These are phyloP conservation scores for Microcyclosporella mali DNA, from an alignment of 2,329 filamentous ascomycete genomes.

Conservation along the genomic window DNA sequence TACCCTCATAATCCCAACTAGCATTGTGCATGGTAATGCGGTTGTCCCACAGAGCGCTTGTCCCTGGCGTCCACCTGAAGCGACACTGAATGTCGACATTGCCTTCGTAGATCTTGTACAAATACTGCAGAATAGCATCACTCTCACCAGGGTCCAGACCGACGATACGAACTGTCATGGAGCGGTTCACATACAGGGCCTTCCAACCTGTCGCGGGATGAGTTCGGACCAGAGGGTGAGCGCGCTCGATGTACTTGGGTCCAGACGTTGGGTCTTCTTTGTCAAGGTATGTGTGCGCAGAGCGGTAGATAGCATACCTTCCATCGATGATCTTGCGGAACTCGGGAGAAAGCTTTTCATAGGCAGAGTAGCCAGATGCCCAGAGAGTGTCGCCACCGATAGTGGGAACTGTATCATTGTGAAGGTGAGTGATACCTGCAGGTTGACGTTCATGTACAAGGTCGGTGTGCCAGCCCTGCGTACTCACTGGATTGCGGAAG, in stretches of 20 bases:
- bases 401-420: constrained; percentile 49
- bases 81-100: constrained; percentile 67
- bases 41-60: constrained; percentile 67
- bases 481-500: constrained; percentile 63
- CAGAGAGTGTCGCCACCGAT: constrained; percentile 67
- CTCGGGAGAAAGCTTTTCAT: constrained; percentile 64
- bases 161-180: constrained; percentile 63
- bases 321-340: constrained; percentile 68
- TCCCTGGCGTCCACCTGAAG: constrained; percentile 63
- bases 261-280: constrained; percentile 55
- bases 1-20: constrained; percentile 65
- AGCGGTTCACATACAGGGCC: constrained; percentile 63
- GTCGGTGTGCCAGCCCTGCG: constrained; percentile 63
- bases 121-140: constrained; percentile 59
- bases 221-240: constrained; percentile 62
- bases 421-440: constrained; percentile 45
- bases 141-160: constrained; percentile 64
- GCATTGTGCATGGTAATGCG: constrained; percentile 61
- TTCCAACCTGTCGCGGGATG: constrained; percentile 73
- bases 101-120: constrained; percentile 62
- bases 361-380: constrained; percentile 64
- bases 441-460: constrained; percentile 66
- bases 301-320: constrained; percentile 57
- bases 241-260: constrained; percentile 60
- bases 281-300: constrained; percentile 62